phyloP scores from a whole-genome alignment of 2,329 filamentous ascomycete species.

The Zymoseptoria brevis region DNA sequence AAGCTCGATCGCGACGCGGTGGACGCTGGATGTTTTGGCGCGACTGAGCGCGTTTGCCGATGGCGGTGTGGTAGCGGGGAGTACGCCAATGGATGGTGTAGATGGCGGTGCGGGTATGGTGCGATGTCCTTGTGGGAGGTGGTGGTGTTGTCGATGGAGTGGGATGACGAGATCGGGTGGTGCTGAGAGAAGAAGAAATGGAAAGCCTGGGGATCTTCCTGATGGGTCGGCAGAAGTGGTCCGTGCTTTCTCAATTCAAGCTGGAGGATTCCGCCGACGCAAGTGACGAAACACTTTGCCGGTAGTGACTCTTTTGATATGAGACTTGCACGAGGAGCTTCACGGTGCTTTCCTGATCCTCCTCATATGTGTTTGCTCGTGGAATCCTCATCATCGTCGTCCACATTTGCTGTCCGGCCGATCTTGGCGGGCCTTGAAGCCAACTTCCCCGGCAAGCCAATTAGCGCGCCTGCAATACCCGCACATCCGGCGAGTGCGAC shows the following conservation, averaged over 20 bases:
- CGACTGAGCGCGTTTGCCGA: slow-evolving; percentile 12
- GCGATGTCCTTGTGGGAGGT: slow-evolving; percentile 10
- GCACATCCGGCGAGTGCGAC: slow-evolving; percentile 9
- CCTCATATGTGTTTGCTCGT: slow-evolving; percentile 19
- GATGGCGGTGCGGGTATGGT: slow-evolving; percentile 12
- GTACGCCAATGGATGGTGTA: slow-evolving; percentile 6
- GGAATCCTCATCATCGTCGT: slow-evolving; percentile 7
- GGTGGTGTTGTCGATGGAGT: slow-evolving; percentile 18
- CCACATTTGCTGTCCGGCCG: slow-evolving; percentile 2
- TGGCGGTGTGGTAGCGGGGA: slow-evolving; percentile 4
- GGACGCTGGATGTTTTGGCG: background rate
- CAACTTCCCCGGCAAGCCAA: slow-evolving; percentile 9
- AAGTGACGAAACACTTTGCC: slow-evolving; percentile 4
- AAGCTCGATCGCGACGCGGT: slow-evolving; percentile 19
- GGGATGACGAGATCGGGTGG: slow-evolving; percentile 8
- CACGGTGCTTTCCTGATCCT: slow-evolving; percentile 18
- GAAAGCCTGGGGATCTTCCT: background rate
- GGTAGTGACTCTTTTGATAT: background rate
- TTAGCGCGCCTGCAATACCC: slow-evolving; percentile 8
- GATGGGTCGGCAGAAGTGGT: slow-evolving; percentile 2
- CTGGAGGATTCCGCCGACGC: slow-evolving; percentile 3
- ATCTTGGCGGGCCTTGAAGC: slow-evolving; percentile 4
- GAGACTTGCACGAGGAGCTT: slow-evolving; percentile 20
- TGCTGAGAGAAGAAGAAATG: slow-evolving; percentile 10
- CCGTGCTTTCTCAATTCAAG: background rate